Evolutionary conservation across 441 rosid genomes (phyloP).

Genomic region (Arabidopsis hybrid): DNA sequence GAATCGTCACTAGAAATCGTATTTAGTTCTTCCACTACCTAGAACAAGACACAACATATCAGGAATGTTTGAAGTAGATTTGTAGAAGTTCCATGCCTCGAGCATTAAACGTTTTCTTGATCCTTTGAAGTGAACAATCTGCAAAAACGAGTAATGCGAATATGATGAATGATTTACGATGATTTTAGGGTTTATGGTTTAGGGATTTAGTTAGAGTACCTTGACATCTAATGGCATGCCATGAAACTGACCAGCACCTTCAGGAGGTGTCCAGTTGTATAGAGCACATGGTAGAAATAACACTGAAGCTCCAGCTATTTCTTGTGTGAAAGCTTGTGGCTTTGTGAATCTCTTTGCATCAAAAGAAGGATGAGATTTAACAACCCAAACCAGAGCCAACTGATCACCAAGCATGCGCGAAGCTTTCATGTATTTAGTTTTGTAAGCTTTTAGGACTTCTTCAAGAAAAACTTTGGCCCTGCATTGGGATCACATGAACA

Average conservation of each 20-base stretch:
- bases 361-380: conserved; percentile 68
- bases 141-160: conserved; percentile 16
- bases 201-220: conserved; percentile 55
- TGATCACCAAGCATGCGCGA: conserved; percentile 98
- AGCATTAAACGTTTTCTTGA: conserved; percentile 97
- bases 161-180: not conserved
- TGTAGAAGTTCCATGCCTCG: conserved; percentile 87
- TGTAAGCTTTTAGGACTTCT: conserved; percentile 73
- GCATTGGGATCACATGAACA: conserved; percentile 33
- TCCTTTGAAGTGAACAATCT: conserved; percentile 97
- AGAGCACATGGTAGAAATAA: conserved; percentile 81
- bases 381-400: conserved; percentile 80
- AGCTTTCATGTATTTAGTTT: conserved; percentile 74
- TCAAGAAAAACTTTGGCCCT: conserved; percentile 80
- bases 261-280: conserved; percentile 99
- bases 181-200: not conserved
- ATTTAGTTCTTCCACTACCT: conserved; percentile 90
- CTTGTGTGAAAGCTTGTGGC: conserved; percentile 67
- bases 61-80: conserved; percentile 56
- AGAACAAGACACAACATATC: conserved; percentile 89
- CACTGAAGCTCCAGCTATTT: conserved; percentile 64
- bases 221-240: conserved; percentile 98
- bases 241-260: conserved; percentile 97
- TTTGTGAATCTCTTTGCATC: conserved; percentile 70
- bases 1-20: conserved; percentile 61